Percentiles rank a stretch among this genome's conserved stretches.
phyloP scores from a whole-genome alignment of 2,329 filamentous ascomycete species.

The Fusarium tuaranense region DNA sequence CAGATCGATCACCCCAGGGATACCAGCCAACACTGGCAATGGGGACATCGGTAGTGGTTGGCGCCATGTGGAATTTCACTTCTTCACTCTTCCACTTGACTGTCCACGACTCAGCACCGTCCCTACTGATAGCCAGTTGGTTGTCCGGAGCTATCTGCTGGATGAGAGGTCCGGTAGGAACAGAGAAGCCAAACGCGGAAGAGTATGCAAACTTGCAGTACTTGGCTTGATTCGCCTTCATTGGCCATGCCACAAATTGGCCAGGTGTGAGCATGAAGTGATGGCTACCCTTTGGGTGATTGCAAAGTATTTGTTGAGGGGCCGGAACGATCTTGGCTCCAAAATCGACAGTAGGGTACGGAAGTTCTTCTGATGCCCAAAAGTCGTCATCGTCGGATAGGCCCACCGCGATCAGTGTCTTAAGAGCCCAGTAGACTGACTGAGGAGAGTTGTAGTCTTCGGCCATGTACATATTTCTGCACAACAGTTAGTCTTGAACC shows the following conservation, averaged over 20 bases:
- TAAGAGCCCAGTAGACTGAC: conserved; percentile 66
- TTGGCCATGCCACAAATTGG: conserved; percentile 52
- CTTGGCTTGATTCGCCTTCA: conserved; percentile 57
- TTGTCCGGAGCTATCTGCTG: conserved; percentile 52
- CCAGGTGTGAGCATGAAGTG: conserved; percentile 57
- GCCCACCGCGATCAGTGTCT: conserved; percentile 58
- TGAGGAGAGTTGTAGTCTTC: conserved; percentile 70
- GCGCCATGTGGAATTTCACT: neutral
- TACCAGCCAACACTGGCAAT: conserved; percentile 30
- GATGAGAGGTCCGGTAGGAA: conserved; percentile 52
- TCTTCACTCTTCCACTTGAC: conserved; percentile 45
- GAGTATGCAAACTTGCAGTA: conserved; percentile 63
- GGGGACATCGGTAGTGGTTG: neutral
- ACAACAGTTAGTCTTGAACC: neutral
- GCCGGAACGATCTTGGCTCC: conserved; percentile 23
- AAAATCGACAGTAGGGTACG: conserved; percentile 30
- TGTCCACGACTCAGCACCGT: conserved; percentile 47
- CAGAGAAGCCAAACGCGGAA: conserved; percentile 59
- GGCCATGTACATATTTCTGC: conserved; percentile 63
- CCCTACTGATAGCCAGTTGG: conserved; percentile 45
- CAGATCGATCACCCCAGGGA: conserved; percentile 44
- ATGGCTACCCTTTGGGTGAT: conserved; percentile 48
- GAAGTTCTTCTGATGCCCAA: conserved; percentile 56
- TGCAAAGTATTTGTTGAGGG: conserved; percentile 60
- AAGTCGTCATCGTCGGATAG: conserved; percentile 54